Conservation (phyloP, 1,139 yeast genomes). For the Candida sojae region DNA sequence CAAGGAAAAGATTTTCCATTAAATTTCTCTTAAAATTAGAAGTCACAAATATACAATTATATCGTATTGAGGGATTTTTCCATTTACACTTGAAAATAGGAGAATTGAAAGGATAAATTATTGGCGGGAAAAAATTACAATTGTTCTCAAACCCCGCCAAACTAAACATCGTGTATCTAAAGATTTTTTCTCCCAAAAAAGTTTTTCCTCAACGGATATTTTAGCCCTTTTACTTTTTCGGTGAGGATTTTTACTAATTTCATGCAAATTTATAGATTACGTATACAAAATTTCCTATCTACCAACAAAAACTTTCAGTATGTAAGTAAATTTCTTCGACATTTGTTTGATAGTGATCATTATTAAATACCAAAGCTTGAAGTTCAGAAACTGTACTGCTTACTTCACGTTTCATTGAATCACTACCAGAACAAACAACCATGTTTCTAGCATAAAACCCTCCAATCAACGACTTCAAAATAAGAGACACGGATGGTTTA, state of each 20-base stretch:
- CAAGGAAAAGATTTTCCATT: too few species aligned
- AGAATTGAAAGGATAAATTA: too few species aligned
- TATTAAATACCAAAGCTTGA: slow-evolving; percentile 35
- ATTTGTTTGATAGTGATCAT: slow-evolving; percentile 23
- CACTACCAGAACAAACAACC: slow-evolving; percentile 55
- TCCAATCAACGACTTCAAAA: slow-evolving; percentile 20
- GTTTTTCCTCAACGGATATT: too few species aligned
- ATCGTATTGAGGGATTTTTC: too few species aligned
- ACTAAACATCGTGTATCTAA: not conserved
- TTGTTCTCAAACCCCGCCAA: not conserved
- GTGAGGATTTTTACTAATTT: too few species aligned
- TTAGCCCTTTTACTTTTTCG: too few species aligned
- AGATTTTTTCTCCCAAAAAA: not conserved
- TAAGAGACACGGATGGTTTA: slow-evolving; percentile 35
- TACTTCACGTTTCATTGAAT: slow-evolving; percentile 43
- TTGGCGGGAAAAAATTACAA: too few species aligned
- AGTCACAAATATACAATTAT: too few species aligned
- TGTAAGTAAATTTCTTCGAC: slow-evolving; percentile 57
- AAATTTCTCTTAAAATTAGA: too few species aligned
- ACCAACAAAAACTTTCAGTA: slow-evolving; percentile 64
- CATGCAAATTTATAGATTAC: too few species aligned
- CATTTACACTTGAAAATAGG: too few species aligned
- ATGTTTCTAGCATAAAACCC: slow-evolving; percentile 41
- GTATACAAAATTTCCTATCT: slow-evolving; percentile 3
- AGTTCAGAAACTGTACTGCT: slow-evolving; percentile 44